Base-by-base conservation (phyloP, 306 rosid species). In the Delonix regia region DNA sequence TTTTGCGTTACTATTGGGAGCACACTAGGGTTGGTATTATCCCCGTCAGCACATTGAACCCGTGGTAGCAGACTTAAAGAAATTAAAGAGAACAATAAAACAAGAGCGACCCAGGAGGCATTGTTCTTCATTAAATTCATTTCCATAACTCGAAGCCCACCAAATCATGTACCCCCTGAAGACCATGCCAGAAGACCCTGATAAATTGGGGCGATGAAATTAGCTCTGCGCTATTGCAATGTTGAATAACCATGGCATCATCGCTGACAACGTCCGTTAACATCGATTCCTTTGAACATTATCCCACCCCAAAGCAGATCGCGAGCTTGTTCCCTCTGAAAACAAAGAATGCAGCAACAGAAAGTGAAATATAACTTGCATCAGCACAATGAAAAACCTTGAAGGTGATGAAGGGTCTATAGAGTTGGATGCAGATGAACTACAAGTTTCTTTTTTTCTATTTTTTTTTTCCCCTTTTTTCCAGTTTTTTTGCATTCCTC, bases 71-170 rank as follows among this genome's bases (percentile, higher is more conserved):
- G 55, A 80, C 64, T 60, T 15, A 86, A 80, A 59, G 74, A 65
- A 30, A 83, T 45, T 5, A 87, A 55, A 6, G 65, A 47, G 63
- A 78, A 73, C 42, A 87, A 67, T 21, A 67, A 67, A 49, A 78
- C 52, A 34, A 44, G 57, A 62, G 79, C 60, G 60, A 77, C 7
- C 77, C 71, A 71, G 18, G 80, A 77, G 77, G 74, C 77, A 51
- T 45, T 62, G 34, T 68, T 83, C 92, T 66, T 83, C 81, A 80
- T 68, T 79, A 76, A 77, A 38, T 63, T 79, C 88, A 82, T 83
- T 80, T 83, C 87, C 73, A 80, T 74, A 30, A 63, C 61, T 67
- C 19, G 88, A 22, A 74, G 61, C 65, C 51, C 73, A 44, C 76
- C 59, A 81, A 47, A 70, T 83, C 73, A 83, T 75, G 86, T 33